phyloP scores from a whole-genome alignment of 2,329 filamentous ascomycete genomes.

The Sporothrix pseudoabietina region DNA sequence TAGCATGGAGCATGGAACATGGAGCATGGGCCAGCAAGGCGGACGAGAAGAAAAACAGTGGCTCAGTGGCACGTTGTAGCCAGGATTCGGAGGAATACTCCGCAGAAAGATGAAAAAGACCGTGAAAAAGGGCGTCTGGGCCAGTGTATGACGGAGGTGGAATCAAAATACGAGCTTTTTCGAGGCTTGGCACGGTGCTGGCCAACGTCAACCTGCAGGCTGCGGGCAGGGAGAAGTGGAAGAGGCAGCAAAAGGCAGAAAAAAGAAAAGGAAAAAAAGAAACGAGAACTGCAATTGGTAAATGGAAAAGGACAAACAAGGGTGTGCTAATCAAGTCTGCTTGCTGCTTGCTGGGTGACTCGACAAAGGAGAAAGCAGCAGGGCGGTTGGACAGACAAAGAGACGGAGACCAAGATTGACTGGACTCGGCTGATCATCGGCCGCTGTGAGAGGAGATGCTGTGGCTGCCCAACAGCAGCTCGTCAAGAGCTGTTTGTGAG shows the following conservation, averaged over 20 bases:
- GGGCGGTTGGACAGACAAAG: neutral
- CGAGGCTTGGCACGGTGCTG: slow-evolving; percentile 14
- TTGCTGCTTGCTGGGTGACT: slow-evolving; percentile 4
- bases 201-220: slow-evolving; percentile 14
- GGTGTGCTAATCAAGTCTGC: neutral
- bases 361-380: neutral
- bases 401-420: neutral
- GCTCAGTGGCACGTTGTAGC: neutral
- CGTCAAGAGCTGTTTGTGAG: neutral
- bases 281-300: neutral
- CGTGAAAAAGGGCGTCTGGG: neutral
- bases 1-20: neutral
- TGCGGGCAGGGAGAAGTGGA: neutral
- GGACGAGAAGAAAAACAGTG: neutral
- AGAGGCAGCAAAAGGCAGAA: neutral
- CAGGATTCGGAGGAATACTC: slow-evolving; percentile 10
- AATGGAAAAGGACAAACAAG: neutral
- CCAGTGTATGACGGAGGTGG: slow-evolving; percentile 20
- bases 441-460: neutral
- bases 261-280: neutral
- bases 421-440: neutral
- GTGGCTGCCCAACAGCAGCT: neutral
- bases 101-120: neutral
- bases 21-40: neutral
- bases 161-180: slow-evolving; percentile 23